Evolutionary conservation across 805 yeast genomes (phyloP).

Genomic region (Ogataea trehaloabstinens): DNA sequence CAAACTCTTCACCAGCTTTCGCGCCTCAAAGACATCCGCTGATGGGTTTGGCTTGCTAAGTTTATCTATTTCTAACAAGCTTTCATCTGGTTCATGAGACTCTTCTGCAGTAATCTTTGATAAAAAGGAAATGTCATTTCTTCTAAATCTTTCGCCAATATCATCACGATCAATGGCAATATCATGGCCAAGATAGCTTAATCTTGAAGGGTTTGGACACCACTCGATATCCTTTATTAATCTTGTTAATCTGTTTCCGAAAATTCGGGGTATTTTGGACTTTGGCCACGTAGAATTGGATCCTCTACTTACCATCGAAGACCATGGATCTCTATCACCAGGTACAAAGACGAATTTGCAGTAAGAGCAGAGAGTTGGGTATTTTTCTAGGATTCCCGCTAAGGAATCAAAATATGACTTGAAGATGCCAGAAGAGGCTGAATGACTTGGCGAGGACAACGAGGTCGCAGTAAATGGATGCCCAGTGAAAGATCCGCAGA

Average conservation of each 20-base stretch:
- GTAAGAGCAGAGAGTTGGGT: slow-evolving; percentile 47
- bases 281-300: slow-evolving; percentile 68
- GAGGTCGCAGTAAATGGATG: slow-evolving; percentile 57
- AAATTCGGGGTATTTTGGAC: slow-evolving; percentile 64
- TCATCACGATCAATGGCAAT: slow-evolving; percentile 74
- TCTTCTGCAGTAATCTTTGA: slow-evolving; percentile 20
- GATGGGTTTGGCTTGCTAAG: slow-evolving; percentile 35
- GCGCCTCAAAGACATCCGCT: slow-evolving; percentile 53
- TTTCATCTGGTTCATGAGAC: slow-evolving; percentile 20
- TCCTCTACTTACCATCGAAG: slow-evolving; percentile 64
- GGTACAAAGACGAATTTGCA: slow-evolving; percentile 75
- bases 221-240: slow-evolving; percentile 49
- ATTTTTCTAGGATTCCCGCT: slow-evolving; percentile 61
- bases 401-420: slow-evolving; percentile 71
- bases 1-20: slow-evolving; percentile 73
- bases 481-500: slow-evolving; percentile 79
- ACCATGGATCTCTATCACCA: slow-evolving; percentile 95
- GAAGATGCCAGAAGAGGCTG: slow-evolving; percentile 53
- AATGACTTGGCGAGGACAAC: slow-evolving; percentile 47
- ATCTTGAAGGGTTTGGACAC: slow-evolving; percentile 76
- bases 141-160: slow-evolving; percentile 62
- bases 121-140: slow-evolving; percentile 63
- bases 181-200: slow-evolving; percentile 82
- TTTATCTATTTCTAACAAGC: slow-evolving; percentile 27
- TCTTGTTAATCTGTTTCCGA: slow-evolving; percentile 65